Evolutionary conservation across 2,329 filamentous ascomycete genomes (phyloP), one percentile per base, ranked within the genome.

Genomic region (Esteya vermicola): DNA sequence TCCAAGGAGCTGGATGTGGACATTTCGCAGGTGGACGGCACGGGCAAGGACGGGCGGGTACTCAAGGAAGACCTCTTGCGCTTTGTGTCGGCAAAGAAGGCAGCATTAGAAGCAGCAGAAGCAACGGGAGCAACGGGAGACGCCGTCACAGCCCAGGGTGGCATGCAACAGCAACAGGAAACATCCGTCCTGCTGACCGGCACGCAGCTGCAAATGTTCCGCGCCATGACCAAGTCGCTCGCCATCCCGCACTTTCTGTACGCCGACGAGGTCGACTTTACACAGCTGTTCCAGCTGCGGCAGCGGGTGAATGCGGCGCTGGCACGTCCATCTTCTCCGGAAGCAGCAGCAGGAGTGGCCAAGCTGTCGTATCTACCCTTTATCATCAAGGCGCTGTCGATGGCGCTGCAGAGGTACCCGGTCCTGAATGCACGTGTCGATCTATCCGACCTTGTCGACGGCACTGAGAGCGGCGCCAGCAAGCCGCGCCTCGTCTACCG

Each of bases 161-260:
- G 67, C 3, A 61, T 63, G 34, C 80, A 83, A 57, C 64, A 63
- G 34, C 80, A 83, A 57, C 64, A 63, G 40, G 91, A 96, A 59
- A 81, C 77, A 9, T 60, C 67, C 2, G 68, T 80, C 25, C 65
- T 73, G 42, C 66, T 98, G 45, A 84, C 84, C 12, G 79, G 78
- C 28, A 81, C 84, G 13, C 89, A 96, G 62, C 70, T 74, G 28
- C 81, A 85, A 55, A 98, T 98, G 91, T 96, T 94, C 76, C 95
- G 93, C 64, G 73, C 78, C 44, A 98, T 98, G 91, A 95, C 89
- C 13, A 78, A 78, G 43, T 95, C 89, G 3, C 71, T 98, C 47
- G 75, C 62, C 38, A 96, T 95, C 51, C 91, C 91, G 0, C 91
- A 96, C 61, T 95, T 98, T 62, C 75, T 96, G 45, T 98, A 93